Percentiles rank a stretch among this genome's conserved stretches.
phyloP scores from a whole-genome alignment of 192 early-diverging fungal genomes.

The Backusella circina region DNA sequence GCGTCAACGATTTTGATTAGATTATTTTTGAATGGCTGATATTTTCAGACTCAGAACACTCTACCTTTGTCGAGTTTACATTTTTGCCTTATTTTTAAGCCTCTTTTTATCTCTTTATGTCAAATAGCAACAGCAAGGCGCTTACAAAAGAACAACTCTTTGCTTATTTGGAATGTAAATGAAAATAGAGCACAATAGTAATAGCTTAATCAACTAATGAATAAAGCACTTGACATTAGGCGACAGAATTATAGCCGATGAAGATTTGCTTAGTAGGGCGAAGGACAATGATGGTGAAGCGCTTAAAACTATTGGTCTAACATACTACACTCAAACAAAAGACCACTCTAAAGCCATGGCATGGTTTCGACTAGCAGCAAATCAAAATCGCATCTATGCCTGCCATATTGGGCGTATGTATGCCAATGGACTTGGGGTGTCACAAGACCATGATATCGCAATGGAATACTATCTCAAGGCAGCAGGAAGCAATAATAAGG shows the following conservation, averaged over 20 bases:
- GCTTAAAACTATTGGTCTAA: not conserved
- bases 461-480: not conserved
- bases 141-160: not conserved
- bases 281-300: not conserved
- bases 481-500: not conserved
- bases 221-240: not conserved
- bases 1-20: too few relatives aligned
- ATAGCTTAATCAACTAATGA: not conserved
- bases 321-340: not conserved
- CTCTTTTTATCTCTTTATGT: not conserved
- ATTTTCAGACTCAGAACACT: too few relatives aligned
- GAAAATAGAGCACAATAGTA: not conserved
- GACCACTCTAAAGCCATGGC: not conserved
- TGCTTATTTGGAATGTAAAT: not conserved
- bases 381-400: not conserved
- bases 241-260: not conserved
- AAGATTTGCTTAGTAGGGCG: not conserved
- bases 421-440: not conserved
- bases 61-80: too few relatives aligned
- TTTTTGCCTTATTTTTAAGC: not conserved
- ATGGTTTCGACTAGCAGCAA: not conserved
- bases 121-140: not conserved
- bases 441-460: not conserved
- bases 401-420: not conserved
- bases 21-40: too few relatives aligned